Evolutionary conservation across 805 yeast genomes (phyloP).

Genomic region (Candida anglica): DNA sequence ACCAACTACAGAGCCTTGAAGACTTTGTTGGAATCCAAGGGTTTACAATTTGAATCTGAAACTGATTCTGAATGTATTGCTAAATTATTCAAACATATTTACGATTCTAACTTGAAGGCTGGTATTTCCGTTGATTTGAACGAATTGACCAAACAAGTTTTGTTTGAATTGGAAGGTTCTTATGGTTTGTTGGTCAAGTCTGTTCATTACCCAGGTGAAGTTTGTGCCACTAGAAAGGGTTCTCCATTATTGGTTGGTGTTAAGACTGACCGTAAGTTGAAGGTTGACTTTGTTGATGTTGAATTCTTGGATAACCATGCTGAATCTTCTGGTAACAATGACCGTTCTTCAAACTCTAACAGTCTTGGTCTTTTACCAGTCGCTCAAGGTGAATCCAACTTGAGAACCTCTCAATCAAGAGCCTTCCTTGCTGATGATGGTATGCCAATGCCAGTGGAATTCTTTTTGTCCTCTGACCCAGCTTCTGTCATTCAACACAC

Average conservation of each 20-base stretch:
- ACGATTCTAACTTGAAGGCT: constrained; percentile 68
- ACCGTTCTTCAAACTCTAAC: constrained; percentile 8
- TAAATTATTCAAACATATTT: constrained; percentile 85
- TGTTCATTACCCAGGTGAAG: constrained; percentile 89
- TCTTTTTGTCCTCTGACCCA: constrained; percentile 94
- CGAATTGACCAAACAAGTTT: constrained; percentile 87
- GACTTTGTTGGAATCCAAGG: constrained; percentile 75
- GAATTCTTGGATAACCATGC: constrained; percentile 76
- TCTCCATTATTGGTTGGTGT: constrained; percentile 97
- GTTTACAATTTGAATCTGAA: constrained; percentile 80
- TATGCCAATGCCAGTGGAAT: constrained; percentile 89
- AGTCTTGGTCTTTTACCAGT: constrained; percentile 46
- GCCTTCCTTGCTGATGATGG: constrained; percentile 96
- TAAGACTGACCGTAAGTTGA: constrained; percentile 89
- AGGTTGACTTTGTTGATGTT: constrained; percentile 97
- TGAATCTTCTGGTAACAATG: constrained; percentile 9
- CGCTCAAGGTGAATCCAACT: constrained; percentile 49
- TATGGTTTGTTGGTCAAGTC: constrained; percentile 94
- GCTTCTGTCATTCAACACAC: constrained; percentile 96
- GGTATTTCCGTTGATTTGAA: constrained; percentile 83
- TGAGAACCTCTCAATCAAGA: constrained; percentile 90
- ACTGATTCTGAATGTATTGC: constrained; percentile 99
- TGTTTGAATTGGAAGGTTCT: constrained; percentile 94
- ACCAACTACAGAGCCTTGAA: constrained; percentile 92
- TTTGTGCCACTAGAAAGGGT: constrained; percentile 96